A percentile compares a stretch with the other conserved stretches of the same genome.
phyloP scores from a whole-genome alignment of 495 filamentous ascomycete genomes.

The Aspergillus hancockii region DNA sequence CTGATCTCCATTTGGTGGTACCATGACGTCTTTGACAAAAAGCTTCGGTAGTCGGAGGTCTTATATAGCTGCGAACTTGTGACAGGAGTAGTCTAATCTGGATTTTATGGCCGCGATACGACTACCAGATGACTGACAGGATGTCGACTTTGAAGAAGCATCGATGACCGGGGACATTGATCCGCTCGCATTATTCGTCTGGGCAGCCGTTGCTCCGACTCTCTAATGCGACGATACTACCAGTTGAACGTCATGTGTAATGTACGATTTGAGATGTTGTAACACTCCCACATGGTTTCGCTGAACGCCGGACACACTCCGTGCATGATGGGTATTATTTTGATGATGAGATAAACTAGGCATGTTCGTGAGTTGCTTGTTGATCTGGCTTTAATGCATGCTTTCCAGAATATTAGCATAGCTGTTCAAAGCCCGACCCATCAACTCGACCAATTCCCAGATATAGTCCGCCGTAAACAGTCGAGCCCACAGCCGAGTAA shows the following conservation, averaged over 20 bases:
- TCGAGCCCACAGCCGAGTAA: conserved; percentile 67
- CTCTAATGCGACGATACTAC: too few relatives aligned
- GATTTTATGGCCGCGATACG: too few relatives aligned
- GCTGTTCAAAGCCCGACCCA: conserved; percentile 60
- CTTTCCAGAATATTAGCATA: conserved; percentile 65
- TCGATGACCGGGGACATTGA: neutral
- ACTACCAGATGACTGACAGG: neutral
- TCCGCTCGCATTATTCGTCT: neutral
- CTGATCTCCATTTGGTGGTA: conserved; percentile 25
- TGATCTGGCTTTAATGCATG: neutral
- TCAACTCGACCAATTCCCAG: conserved; percentile 65
- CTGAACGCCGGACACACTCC: neutral
- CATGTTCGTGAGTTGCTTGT: neutral
- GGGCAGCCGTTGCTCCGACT: neutral
- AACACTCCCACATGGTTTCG: neutral
- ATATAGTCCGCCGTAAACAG: conserved; percentile 68
- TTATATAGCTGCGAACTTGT: conserved; percentile 10
- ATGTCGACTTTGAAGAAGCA: neutral
- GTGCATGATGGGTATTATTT: too few relatives aligned
- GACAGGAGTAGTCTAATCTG: neutral
- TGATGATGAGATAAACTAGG: neutral
- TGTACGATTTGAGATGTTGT: neutral
- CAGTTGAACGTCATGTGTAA: neutral
- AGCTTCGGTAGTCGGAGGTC: conserved; percentile 21
- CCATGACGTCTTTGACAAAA: conserved; percentile 27